phyloP scores from a whole-genome alignment of 768 basidiomycete species.

The Tylopilus subfusipes region DNA sequence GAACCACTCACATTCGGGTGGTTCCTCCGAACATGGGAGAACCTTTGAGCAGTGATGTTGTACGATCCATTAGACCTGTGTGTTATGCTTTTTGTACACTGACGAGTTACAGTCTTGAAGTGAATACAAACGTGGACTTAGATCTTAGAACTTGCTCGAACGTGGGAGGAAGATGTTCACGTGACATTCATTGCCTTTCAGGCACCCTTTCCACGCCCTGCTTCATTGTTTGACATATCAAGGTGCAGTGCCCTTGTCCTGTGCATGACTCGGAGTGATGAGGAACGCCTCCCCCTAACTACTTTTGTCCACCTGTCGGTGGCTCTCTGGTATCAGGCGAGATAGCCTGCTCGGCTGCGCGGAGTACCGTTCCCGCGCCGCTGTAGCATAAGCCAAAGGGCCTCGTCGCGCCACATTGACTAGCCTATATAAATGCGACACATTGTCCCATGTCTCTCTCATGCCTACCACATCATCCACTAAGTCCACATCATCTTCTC shows the following conservation, averaged over 20 bases:
- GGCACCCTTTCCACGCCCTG: conserved; percentile 1
- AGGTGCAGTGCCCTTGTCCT: conserved; percentile 24
- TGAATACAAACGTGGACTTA: conserved; percentile 14
- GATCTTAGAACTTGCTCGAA: conserved; percentile 4
- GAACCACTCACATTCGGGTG: conserved; percentile 2
- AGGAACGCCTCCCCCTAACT: conserved; percentile 1
- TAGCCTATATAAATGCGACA: conserved; percentile 31
- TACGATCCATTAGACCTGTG: conserved; percentile 29
- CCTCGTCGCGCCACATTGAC: conserved; percentile 21
- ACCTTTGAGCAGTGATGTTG: conserved; percentile 15
- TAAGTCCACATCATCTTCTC: conserved; percentile 16
- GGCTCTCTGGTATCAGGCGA: not conserved
- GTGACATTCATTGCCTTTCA: conserved; percentile 21
- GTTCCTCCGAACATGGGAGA: conserved; percentile 2
- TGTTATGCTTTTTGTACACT: conserved; percentile 24
- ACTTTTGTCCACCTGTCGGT: conserved; percentile 3
- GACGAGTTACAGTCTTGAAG: conserved; percentile 18
- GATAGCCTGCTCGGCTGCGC: conserved; percentile 17
- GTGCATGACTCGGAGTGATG: conserved; percentile 19
- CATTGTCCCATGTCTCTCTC: conserved; percentile 11
- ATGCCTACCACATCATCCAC: conserved; percentile 30
- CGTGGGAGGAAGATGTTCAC: conserved; percentile 25
- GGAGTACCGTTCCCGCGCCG: conserved; percentile 21
- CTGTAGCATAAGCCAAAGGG: not conserved
- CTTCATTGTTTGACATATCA: conserved; percentile 9